Conservation (phyloP, 179 eudicot species). For the Nepenthes alata region DNA sequence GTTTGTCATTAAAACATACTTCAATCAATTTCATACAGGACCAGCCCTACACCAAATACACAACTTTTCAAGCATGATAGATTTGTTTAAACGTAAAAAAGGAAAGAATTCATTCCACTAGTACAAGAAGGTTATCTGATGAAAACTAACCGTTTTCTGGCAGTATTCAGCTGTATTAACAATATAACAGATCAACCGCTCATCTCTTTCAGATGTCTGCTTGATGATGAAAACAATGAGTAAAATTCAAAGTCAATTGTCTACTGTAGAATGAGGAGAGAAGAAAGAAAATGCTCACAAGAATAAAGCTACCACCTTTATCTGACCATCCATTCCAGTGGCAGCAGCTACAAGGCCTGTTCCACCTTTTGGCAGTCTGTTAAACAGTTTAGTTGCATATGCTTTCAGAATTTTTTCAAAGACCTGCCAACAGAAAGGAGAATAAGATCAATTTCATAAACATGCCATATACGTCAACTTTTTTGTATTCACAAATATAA, state of each 20-base stretch:
- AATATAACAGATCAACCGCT: slow-evolving; percentile 77
- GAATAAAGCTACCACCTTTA: slow-evolving; percentile 42
- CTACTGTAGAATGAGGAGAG: neutral
- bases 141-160: slow-evolving; percentile 80
- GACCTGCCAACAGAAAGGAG: slow-evolving; percentile 33
- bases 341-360: slow-evolving; percentile 97
- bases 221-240: slow-evolving; percentile 5
- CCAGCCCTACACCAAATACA: neutral
- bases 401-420: slow-evolving; percentile 90
- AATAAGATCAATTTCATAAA: slow-evolving; percentile 5
- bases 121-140: slow-evolving; percentile 5
- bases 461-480: neutral
- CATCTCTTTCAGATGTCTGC: slow-evolving; percentile 97
- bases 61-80: neutral
- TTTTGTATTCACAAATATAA: neutral
- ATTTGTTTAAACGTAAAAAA: neutral
- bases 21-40: no score
- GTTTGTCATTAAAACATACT: no score
- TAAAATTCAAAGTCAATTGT: slow-evolving; percentile 1
- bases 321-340: slow-evolving; percentile 98
- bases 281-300: slow-evolving; percentile 2
- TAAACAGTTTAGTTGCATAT: slow-evolving; percentile 86
- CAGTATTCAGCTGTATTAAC: slow-evolving; percentile 97
- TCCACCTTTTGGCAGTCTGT: slow-evolving; percentile 84
- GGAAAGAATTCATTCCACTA: neutral